Percentiles rank a stretch among this genome's conserved stretches.
phyloP scores from a whole-genome alignment of 257 asterid species.

The Apocynum venetum region DNA sequence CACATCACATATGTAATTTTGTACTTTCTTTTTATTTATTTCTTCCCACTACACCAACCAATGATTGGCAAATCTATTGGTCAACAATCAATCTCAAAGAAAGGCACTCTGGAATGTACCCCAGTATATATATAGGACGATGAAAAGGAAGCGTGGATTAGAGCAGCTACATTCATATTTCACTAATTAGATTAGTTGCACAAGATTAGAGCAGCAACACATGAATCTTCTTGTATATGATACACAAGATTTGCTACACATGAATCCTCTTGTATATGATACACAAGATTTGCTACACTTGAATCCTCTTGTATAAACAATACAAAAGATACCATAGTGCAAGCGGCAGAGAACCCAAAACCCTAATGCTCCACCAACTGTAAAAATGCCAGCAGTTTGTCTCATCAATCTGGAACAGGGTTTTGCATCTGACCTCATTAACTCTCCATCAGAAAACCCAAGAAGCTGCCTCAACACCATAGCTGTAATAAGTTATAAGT shows the following conservation, averaged over 20 bases:
- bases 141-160: no score
- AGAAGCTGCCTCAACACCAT: conserved; percentile 78
- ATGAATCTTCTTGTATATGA: no score
- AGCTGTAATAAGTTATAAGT: not conserved
- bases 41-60: not conserved
- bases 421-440: conserved; percentile 86
- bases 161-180: no score
- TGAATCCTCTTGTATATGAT: no score
- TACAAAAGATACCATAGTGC: conserved; percentile 56
- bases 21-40: no score
- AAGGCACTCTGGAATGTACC: no score
- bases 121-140: no score
- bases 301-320: not conserved
- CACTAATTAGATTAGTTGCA: no score
- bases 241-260: not conserved
- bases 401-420: conserved; percentile 81
- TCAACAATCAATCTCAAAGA: no score
- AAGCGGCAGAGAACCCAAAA: conserved; percentile 90
- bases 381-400: conserved; percentile 78
- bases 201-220: no score
- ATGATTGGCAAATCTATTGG: not conserved
- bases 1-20: no score
- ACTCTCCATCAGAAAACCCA: conserved; percentile 81
- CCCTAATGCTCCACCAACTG: conserved; percentile 80
- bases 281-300: no score